Percentiles rank a stretch among this genome's conserved stretches.
Conservation (phyloP, 768 basidiomycete genomes). For the Podaxis rugospora region DNA sequence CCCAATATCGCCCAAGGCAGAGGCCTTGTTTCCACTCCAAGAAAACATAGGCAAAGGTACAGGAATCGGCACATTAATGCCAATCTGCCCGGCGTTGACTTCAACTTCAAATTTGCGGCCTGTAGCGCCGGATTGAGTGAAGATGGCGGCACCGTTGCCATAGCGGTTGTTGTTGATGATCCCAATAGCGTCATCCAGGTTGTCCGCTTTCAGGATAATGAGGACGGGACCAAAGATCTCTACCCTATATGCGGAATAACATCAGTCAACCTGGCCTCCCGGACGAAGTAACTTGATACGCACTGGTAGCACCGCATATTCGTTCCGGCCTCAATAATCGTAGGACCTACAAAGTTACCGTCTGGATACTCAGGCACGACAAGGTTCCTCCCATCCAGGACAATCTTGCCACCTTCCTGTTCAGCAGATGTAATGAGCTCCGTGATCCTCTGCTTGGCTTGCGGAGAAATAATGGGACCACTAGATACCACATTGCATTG, state of each 20-base stretch:
- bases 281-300: conserved; percentile 18
- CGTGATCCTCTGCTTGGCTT: conserved; percentile 74
- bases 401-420: conserved; percentile 79
- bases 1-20: conserved; percentile 75
- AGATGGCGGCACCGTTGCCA: conserved; percentile 93
- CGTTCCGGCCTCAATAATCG: conserved; percentile 78
- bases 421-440: conserved; percentile 69
- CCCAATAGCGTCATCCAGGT: conserved; percentile 84
- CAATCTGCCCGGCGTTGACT: conserved; percentile 89
- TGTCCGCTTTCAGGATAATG: conserved; percentile 70
- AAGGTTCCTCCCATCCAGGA: conserved; percentile 81
- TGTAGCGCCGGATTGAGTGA: conserved; percentile 94
- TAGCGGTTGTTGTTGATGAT: conserved; percentile 90
- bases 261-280: neutral
- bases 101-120: conserved; percentile 89
- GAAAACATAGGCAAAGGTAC: conserved; percentile 94
- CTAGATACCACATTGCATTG: conserved; percentile 26
- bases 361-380: conserved; percentile 69
- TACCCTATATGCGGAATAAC: conserved; percentile 42
- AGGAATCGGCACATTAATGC: conserved; percentile 89
- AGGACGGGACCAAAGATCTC: conserved; percentile 96
- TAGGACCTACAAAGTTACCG: conserved; percentile 95
- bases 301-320: conserved; percentile 87
- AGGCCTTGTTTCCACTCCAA: conserved; percentile 89
- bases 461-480: conserved; percentile 79